phyloP scores from a whole-genome alignment of 345 rosid species.

The Cardiospermum halicacabum region DNA sequence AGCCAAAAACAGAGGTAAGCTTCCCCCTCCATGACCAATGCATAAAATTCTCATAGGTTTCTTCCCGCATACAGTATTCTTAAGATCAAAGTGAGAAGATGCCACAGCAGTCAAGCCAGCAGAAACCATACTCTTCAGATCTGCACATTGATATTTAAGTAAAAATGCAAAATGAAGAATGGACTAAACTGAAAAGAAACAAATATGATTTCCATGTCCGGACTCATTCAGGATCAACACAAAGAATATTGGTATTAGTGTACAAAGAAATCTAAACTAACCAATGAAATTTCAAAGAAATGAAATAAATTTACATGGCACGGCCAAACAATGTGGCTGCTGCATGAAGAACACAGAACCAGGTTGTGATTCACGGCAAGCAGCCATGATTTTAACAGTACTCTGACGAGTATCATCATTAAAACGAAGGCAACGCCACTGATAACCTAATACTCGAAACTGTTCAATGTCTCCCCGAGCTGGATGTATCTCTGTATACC shows the following conservation, averaged over 20 bases:
- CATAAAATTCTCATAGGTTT: constrained; percentile 65
- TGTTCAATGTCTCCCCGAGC: constrained; percentile 20
- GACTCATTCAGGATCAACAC: too few species aligned
- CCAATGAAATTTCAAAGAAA: neutral
- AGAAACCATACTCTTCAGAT: constrained; percentile 83
- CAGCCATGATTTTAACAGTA: constrained; percentile 84
- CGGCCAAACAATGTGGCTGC: constrained; percentile 79
- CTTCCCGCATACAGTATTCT: constrained; percentile 48
- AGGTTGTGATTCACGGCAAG: constrained; percentile 44
- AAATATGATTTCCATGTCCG: too few species aligned
- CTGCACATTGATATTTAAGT: constrained; percentile 37
- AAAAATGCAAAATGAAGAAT: constrained; percentile 2
- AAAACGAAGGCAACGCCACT: constrained; percentile 84
- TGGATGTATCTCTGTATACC: constrained; percentile 44
- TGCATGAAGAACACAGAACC: constrained; percentile 60
- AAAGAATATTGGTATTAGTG: too few species aligned
- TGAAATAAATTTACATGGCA: constrained; percentile 53
- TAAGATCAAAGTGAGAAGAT: constrained; percentile 51
- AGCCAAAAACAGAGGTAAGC: constrained; percentile 81
- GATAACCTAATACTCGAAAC: constrained; percentile 71
- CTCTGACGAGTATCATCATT: constrained; percentile 82
- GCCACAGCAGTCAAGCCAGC: constrained; percentile 66
- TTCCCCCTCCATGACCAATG: constrained; percentile 95
- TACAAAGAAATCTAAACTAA: neutral
- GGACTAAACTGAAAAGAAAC: neutral